phyloP scores from a whole-genome alignment of 2,329 filamentous ascomycete genomes.

The Fusarium temperatum region DNA sequence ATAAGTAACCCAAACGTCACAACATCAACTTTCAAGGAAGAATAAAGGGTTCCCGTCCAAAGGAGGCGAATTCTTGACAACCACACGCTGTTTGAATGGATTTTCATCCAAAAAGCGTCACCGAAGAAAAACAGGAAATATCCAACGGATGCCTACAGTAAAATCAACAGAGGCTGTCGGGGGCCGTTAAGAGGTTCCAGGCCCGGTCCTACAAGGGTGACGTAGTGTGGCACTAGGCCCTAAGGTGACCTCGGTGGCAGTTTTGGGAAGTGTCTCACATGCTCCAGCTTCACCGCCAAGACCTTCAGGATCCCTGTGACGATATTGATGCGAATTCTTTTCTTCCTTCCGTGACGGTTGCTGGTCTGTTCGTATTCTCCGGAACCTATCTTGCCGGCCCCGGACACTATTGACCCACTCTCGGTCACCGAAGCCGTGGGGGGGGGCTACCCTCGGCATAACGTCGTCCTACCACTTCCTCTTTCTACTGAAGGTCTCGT shows the following conservation, averaged over 20 bases:
- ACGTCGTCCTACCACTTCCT: neutral
- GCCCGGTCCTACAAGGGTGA: constrained; percentile 31
- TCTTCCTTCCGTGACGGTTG: constrained; percentile 7
- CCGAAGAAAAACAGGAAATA: constrained; percentile 25
- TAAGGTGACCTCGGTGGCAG: constrained; percentile 34
- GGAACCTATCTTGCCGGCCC: constrained; percentile 10
- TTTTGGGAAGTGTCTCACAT: constrained; percentile 41
- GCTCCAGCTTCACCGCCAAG: constrained; percentile 35
- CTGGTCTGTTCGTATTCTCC: neutral
- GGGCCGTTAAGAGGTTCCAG: constrained; percentile 8
- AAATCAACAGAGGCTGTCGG: neutral
- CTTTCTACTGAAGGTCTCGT: neutral
- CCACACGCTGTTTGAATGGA: neutral
- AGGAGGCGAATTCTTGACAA: neutral
- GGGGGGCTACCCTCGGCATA: constrained; percentile 21
- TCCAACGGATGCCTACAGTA: neutral
- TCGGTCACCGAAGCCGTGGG: constrained; percentile 27
- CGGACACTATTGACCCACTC: constrained; percentile 12
- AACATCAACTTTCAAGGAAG: neutral
- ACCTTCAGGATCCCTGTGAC: constrained; percentile 16
- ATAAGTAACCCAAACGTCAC: constrained; percentile 25
- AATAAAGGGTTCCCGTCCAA: neutral
- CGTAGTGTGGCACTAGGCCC: constrained; percentile 36
- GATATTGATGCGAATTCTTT: constrained; percentile 5
- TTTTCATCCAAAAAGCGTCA: constrained; percentile 14